Base-by-base conservation (phyloP, 768 basidiomycete species). In the Panus rudis region DNA sequence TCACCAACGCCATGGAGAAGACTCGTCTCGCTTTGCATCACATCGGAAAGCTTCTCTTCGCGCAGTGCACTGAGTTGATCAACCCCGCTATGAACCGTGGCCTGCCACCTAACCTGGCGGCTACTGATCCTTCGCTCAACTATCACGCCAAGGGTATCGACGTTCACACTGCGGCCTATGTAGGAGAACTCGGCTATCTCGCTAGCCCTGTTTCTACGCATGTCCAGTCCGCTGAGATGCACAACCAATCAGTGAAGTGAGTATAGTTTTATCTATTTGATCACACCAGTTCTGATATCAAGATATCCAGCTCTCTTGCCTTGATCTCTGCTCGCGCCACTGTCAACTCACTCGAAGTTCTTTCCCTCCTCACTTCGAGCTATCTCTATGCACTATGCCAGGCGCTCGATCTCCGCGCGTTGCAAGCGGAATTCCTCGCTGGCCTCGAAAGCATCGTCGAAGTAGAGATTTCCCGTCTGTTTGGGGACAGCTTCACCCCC, bases 241-340 rank as follows among this genome's bases (percentile, higher is more conserved):
- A 90, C 58, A 92, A 92, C 52, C 90, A 92, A 61, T 84, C 90
- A 33, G 76, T 92, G 61, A 92, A 92, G 85, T 88, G 49, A 47
- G 84, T 68, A 33, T 34, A 5, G 8, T 2, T 30, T 26, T 24
- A n/a, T 14, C 11, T 39, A n/a, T 30, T 26, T 10, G 41, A 39
- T 22, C n/a, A 41, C 16, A 31, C 32, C 22, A 7, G 19, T 50
- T 7, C 47, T 58, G 16, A 35, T 20, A 17, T 16, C 33, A 56
- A 48, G 32, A 39, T 41, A 42, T 23, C 23, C 51, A 88, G 85
- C 61, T 91, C 88, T 4, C 70, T 92, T 42, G 90, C 90, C 0
- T 67, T 92, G 50, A 79, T 92, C 42, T 90, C 88, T 14, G 87
- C 78, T 19, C 80, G 90, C 28, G 83, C 83, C 20, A 90, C 90